Evolutionary conservation across 2,329 filamentous ascomycete genomes (phyloP), one percentile per base, ranked within the genome.

Genomic region (Talaromyces amestolkiae): DNA sequence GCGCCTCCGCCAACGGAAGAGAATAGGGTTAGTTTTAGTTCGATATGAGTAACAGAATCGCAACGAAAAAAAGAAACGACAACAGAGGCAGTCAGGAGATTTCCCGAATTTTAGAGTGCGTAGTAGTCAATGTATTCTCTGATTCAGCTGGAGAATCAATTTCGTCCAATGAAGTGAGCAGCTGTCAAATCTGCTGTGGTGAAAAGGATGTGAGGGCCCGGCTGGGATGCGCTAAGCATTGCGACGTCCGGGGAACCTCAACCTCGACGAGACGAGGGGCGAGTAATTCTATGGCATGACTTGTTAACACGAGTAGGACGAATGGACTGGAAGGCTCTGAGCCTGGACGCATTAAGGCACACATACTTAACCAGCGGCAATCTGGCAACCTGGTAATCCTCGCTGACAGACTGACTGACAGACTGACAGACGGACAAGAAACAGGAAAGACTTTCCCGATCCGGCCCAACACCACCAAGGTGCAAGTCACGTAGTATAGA

Each of bases 361-460:
- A 43, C 56, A 43, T 58, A 58, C 56, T 37, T 31, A 6, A 19
- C 17, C 51, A 56, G 51, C 51, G 9, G 35, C 13, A 31, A 31
- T 31, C 27, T 31, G 27, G 3, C 27, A 31, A 31, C 4, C 27
- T 54, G 51, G 27, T 31, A 49, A 17, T 49, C 45, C 41, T 45
- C 19, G 9, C 41, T 45, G 39, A 43, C 39, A 39, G 37, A 39
- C 3, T 27, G 27, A 27, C 10, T 41, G 15, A n/a, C n/a, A 45
- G 17, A 47, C 19, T 27, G 27, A 3, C 37, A 6, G 22, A 27
- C 22, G 27, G 19, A 15, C 45, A 15, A 27, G 10, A 35, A 31
- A 19, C 22, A 54, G 61, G 61, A 63, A 63, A 63, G 61, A 63
- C 39, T 43, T 63, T 63, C 61, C 61, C 27, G 22, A 58, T 63